A percentile compares a stretch with the other conserved stretches of the same genome.
phyloP scores from a whole-genome alignment of 306 rosid species.

The Amphicarpaea edgeworthii region DNA sequence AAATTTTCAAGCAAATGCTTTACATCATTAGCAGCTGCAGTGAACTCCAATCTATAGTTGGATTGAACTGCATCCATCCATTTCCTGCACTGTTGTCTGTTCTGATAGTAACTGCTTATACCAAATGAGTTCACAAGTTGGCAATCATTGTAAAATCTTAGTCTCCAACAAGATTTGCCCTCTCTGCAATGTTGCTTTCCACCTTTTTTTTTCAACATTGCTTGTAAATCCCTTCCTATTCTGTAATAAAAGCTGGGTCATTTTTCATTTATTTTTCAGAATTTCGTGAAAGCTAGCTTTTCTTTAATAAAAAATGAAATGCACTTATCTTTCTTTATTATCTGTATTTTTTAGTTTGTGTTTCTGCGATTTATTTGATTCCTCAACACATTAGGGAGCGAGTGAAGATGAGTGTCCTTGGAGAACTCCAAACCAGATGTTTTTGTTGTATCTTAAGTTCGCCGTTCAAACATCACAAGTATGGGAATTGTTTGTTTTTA shows the following conservation, averaged over 20 bases:
- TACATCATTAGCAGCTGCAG: slow-evolving; percentile 41
- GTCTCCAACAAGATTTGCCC: slow-evolving; percentile 42
- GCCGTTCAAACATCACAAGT: background rate
- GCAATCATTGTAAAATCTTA: slow-evolving; percentile 52
- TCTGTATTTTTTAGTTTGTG: background rate
- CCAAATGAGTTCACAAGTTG: slow-evolving; percentile 31
- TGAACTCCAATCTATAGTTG: slow-evolving; percentile 46
- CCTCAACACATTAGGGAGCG: slow-evolving; percentile 1
- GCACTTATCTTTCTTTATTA: slow-evolving; percentile 9
- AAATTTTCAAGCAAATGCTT: slow-evolving; percentile 45
- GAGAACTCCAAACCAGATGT: background rate
- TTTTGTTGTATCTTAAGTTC: no score
- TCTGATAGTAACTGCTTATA: slow-evolving; percentile 44
- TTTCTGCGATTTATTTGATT: slow-evolving; percentile 19
- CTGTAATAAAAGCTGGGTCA: slow-evolving; percentile 34
- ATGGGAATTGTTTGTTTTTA: slow-evolving; percentile 7
- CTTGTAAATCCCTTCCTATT: slow-evolving; percentile 44
- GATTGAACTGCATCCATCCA: slow-evolving; percentile 48
- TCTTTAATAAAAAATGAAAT: slow-evolving; percentile 16
- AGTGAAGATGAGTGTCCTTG: slow-evolving; percentile 13
- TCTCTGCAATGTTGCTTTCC: slow-evolving; percentile 23
- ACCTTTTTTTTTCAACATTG: slow-evolving; percentile 11
- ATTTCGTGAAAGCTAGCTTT: slow-evolving; percentile 9
- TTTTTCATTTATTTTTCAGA: slow-evolving; percentile 35
- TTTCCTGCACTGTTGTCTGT: slow-evolving; percentile 46